Conservation (phyloP, 257 asterid genomes). For the Penstemon davidsonii region DNA sequence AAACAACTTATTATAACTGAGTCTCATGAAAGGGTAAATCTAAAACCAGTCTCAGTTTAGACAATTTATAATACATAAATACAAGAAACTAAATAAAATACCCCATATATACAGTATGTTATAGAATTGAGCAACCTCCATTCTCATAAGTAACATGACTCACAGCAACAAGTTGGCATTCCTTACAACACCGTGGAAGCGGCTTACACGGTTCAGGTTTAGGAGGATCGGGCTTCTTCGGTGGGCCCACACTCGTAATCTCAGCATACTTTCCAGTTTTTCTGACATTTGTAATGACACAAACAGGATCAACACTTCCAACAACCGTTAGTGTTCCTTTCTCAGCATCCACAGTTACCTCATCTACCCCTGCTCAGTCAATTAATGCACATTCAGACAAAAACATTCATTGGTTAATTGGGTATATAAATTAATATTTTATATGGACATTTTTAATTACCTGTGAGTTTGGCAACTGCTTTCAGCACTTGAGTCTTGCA, state of each 20-base stretch:
- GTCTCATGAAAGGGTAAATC: too few species aligned
- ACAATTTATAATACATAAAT: too few species aligned
- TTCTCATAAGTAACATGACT: conserved; percentile 11
- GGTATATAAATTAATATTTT: too few species aligned
- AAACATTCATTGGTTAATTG: background rate
- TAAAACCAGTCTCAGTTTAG: too few species aligned
- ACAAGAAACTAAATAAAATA: too few species aligned
- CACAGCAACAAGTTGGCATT: conserved; percentile 30
- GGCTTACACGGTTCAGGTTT: background rate
- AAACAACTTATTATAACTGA: too few species aligned
- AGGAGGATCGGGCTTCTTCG: conserved; percentile 21
- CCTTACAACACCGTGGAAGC: conserved; percentile 31
- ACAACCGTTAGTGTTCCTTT: conserved; percentile 35
- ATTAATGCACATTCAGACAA: background rate
- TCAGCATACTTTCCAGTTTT: conserved; percentile 29
- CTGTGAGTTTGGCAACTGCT: conserved; percentile 33
- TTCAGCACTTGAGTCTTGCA: conserved; percentile 30
- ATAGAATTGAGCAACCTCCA: conserved; percentile 28
- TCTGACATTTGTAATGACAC: conserved; percentile 17
- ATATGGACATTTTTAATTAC: conserved; percentile 4
- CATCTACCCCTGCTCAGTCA: conserved; percentile 29
- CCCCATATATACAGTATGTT: background rate
- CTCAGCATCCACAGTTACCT: conserved; percentile 30
- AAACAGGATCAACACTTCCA: conserved; percentile 37
- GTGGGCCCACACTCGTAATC: conserved; percentile 36